Evolutionary conservation across 1,284 basidiomycete genomes (phyloP).

Genomic region (Ustilago curta): DNA sequence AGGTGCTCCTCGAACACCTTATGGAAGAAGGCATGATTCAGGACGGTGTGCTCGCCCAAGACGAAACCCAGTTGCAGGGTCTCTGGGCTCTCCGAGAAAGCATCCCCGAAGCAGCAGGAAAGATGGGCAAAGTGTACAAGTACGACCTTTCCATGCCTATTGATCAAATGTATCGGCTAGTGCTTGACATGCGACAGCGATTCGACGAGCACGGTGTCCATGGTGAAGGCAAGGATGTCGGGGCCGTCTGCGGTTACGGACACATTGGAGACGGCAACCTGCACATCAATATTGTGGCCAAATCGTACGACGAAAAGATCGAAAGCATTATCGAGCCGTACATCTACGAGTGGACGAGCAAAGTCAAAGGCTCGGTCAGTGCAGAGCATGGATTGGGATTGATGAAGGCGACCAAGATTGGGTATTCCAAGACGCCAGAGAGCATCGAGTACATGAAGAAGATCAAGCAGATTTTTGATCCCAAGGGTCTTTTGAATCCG

Average conservation of each 20-base stretch:
- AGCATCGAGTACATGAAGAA: constrained; percentile 89
- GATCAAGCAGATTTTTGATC: constrained; percentile 92
- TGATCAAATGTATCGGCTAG: constrained; percentile 86
- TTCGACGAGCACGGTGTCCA: constrained; percentile 81
- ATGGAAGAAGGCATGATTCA: constrained; percentile 83
- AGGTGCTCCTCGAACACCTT: constrained; percentile 81
- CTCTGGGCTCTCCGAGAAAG: constrained; percentile 96
- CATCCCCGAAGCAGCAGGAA: constrained; percentile 90
- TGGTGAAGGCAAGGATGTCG: constrained; percentile 76
- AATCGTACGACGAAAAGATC: constrained; percentile 83
- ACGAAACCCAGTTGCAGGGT: constrained; percentile 86
- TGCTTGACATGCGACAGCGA: constrained; percentile 82
- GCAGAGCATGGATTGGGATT: constrained; percentile 96
- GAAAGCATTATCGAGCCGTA: constrained; percentile 91
- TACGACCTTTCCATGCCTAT: constrained; percentile 96
- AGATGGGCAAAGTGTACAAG: constrained; percentile 96
- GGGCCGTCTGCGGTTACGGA: constrained; percentile 81
- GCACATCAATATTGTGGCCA: constrained; percentile 92
- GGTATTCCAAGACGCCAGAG: constrained; percentile 84
- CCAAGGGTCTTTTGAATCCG: constrained; percentile 89
- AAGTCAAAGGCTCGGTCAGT: constrained; percentile 83
- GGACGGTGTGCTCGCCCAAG: constrained; percentile 93
- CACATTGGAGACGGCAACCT: constrained; percentile 97
- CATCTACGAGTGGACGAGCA: constrained; percentile 88
- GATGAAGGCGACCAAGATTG: constrained; percentile 92